Base-by-base conservation (phyloP, 768 basidiomycete species). In the Kwoniella heveanensis region DNA sequence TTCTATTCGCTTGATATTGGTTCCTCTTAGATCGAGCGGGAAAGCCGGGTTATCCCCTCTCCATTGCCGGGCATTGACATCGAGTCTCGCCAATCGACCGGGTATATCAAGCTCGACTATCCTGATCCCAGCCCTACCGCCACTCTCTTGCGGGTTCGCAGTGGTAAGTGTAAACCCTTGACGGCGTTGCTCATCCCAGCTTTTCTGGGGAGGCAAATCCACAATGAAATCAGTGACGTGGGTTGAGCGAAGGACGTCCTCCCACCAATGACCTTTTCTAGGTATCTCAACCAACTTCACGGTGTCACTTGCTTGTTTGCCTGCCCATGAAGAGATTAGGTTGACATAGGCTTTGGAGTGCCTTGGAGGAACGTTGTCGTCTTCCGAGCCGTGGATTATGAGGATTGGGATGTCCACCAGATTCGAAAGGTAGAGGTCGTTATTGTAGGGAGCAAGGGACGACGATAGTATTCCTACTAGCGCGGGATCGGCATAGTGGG, bases 281-380 rank as follows among this genome's bases (percentile, higher is more conserved):
- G 67, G 65, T 2, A 72, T 61, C 53, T 78, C 74, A 1, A 68
- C 29, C n/a, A 66, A 29, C 37, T 57, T 65, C 6, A 66, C 47
- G 26, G 21, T 36, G 1, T 36, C 26, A 15, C 44, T 47, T 29
- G 47, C n/a, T 8, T 66, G 37, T 8, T 59, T 36, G 9, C 83
- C 76, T 54, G 83, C 81, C 86, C 87, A 89, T 1, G 85, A 81
- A 64, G 84, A 83, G 27, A 93, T 65, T 19, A 86, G 79, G 25
- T 83, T 82, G 2, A 89, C 82, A 12, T 85, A 81, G 74, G 88
- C 87, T 22, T 92, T 84, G 1, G 87, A 86, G 68, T 95, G 92
- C 86, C 91, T 90, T 0, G 87, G 85, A 1, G 92, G 91, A 2
- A 96, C 93, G 65, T 96, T 94, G 39, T 87, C 86, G 73, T 96